Percentiles rank a stretch among this genome's conserved stretches.
Evolutionary conservation across 2,329 filamentous ascomycete species (phyloP).

Genomic region (Xylariaceae sp.): DNA sequence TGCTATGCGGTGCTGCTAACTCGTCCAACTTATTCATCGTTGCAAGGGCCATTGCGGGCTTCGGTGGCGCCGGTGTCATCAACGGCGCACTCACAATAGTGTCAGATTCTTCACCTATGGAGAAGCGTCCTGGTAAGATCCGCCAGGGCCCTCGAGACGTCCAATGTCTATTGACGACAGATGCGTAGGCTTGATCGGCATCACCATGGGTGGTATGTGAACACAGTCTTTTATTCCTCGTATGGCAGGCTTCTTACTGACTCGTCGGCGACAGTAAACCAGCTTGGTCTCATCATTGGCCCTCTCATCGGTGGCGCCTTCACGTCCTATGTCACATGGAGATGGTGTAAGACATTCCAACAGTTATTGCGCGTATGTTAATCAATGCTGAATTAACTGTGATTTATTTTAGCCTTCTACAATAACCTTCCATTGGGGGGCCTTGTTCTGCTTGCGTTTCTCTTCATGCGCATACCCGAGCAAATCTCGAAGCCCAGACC

Average conservation of each 20-base stretch:
- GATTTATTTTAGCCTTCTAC: slow-evolving; percentile 16
- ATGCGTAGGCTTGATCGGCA: slow-evolving; percentile 14
- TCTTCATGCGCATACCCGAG: slow-evolving; percentile 17
- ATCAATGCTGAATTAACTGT: too few species aligned
- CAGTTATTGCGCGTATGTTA: too few species aligned
- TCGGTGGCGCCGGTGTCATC: slow-evolving; percentile 42
- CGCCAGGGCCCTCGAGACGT: too few species aligned
- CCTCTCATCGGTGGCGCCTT: slow-evolving; percentile 24
- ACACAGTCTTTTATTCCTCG: too few species aligned
- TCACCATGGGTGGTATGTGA: slow-evolving; percentile 22
- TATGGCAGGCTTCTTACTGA: too few species aligned
- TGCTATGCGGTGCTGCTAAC: slow-evolving; percentile 43
- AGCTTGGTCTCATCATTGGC: too few species aligned
- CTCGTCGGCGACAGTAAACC: too few species aligned
- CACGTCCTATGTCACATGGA: slow-evolving; percentile 20
- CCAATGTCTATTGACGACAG: too few species aligned
- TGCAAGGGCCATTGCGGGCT: slow-evolving; percentile 44
- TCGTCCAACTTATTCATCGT: slow-evolving; percentile 44
- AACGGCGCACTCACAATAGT: slow-evolving; percentile 45
- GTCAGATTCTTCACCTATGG: slow-evolving; percentile 30
- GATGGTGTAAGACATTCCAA: slow-evolving; percentile 20
- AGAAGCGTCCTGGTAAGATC: slow-evolving; percentile 29
- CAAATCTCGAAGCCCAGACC: too few species aligned
- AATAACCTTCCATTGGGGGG: slow-evolving; percentile 24
- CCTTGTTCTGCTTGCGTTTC: slow-evolving; percentile 18